phyloP scores from a whole-genome alignment of 2,329 filamentous ascomycete genomes.

The Dactylella cylindrospora region DNA sequence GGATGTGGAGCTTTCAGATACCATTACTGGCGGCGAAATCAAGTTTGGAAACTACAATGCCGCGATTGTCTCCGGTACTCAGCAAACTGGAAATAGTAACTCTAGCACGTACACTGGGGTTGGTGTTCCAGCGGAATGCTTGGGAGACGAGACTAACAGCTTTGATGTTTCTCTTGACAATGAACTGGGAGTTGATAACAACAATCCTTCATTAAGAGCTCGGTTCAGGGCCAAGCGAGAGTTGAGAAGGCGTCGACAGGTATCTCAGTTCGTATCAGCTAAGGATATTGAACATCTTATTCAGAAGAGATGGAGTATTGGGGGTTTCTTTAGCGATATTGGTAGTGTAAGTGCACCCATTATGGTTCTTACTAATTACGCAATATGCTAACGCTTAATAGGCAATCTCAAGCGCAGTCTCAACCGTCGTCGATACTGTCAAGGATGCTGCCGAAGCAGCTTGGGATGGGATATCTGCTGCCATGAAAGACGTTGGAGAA shows the following conservation, averaged over 20 bases:
- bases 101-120: slow-evolving; percentile 24
- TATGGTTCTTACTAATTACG: neutral
- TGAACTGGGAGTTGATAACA: slow-evolving; percentile 8
- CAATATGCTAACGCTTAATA: slow-evolving; percentile 6
- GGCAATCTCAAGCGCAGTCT: slow-evolving; percentile 9
- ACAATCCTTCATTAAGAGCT: slow-evolving; percentile 2
- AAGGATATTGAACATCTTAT: neutral
- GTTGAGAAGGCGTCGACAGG: slow-evolving; percentile 19
- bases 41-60: slow-evolving; percentile 33
- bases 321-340: slow-evolving; percentile 35
- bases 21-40: slow-evolving; percentile 36
- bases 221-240: slow-evolving; percentile 15
- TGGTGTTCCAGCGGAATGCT: slow-evolving; percentile 26
- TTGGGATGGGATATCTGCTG: slow-evolving; percentile 21
- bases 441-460: slow-evolving; percentile 21
- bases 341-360: slow-evolving; percentile 9
- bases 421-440: slow-evolving; percentile 25
- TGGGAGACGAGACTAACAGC: slow-evolving; percentile 22
- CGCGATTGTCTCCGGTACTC: neutral
- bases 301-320: slow-evolving; percentile 36
- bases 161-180: slow-evolving; percentile 29
- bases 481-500: slow-evolving; percentile 20
- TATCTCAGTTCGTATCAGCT: neutral
- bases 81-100: slow-evolving; percentile 3
- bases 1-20: slow-evolving; percentile 12